phyloP scores from a whole-genome alignment of 805 yeast genomes.

The Pichia ethanolica region DNA sequence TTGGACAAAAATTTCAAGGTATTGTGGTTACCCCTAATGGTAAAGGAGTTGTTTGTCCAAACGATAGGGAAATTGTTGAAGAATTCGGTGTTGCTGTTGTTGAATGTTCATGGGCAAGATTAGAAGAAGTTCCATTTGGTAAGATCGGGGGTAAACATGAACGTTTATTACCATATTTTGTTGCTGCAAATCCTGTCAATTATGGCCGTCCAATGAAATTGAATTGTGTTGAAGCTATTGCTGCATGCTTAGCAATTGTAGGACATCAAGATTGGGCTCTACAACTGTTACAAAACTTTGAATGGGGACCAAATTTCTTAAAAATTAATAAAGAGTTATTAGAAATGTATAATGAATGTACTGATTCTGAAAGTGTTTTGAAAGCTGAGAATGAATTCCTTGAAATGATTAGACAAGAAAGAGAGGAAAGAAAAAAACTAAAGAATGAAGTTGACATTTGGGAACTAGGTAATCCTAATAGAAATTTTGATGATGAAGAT shows the following conservation, averaged over 20 bases:
- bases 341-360: conserved; percentile 67
- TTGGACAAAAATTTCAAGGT: conserved; percentile 94
- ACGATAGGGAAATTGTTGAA: conserved; percentile 72
- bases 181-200: conserved; percentile 95
- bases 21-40: conserved; percentile 92
- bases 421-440: conserved; percentile 49
- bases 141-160: conserved; percentile 90
- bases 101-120: conserved; percentile 96
- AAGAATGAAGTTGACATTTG: conserved; percentile 56
- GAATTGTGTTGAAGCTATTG: conserved; percentile 95
- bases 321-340: conserved; percentile 74
- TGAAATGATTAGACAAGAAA: conserved; percentile 58
- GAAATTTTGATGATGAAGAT: conserved; percentile 26
- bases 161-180: conserved; percentile 80
- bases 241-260: conserved; percentile 93
- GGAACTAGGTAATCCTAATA: conserved; percentile 73
- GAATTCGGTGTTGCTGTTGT: conserved; percentile 91
- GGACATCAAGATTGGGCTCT: conserved; percentile 89
- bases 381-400: conserved; percentile 73
- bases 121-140: conserved; percentile 93
- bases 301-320: conserved; percentile 90
- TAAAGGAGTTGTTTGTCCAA: conserved; percentile 80
- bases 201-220: conserved; percentile 94
- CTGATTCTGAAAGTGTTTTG: conserved; percentile 68
- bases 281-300: conserved; percentile 64